Conservation (phyloP, 345 rosid genomes). For the Euphorbia peplus region DNA sequence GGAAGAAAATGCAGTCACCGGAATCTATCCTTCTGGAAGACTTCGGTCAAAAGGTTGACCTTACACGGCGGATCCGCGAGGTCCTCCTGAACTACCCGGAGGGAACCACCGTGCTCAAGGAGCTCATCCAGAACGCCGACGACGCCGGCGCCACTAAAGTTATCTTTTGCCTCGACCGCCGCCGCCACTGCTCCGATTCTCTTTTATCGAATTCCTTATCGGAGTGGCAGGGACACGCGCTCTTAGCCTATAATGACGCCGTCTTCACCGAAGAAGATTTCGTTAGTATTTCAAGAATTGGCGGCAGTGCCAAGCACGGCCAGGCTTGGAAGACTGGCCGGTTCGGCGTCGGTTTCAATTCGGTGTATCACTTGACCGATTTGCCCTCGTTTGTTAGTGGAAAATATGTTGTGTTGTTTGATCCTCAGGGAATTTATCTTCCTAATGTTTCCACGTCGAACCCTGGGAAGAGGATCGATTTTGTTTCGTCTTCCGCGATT, state of each 20-base stretch:
- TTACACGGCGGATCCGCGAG: conserved; percentile 93
- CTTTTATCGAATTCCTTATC: conserved; percentile 59
- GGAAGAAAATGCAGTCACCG: conserved; percentile 17
- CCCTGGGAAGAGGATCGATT: conserved; percentile 92
- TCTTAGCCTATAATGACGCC: conserved; percentile 78
- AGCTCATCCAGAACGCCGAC: conserved; percentile 92
- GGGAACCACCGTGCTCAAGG: conserved; percentile 89
- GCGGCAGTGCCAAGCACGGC: conserved; percentile 75
- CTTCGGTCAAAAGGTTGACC: conserved; percentile 98
- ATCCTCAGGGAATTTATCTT: conserved; percentile 82
- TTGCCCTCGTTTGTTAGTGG: conserved; percentile 95
- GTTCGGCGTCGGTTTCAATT: conserved; percentile 96
- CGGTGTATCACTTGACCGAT: conserved; percentile 92
- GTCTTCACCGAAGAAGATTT: conserved; percentile 92
- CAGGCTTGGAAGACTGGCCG: conserved; percentile 92
- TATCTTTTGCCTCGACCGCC: conserved; percentile 84
- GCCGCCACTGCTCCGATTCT: conserved; percentile 50
- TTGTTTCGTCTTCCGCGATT: conserved; percentile 67
- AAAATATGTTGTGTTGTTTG: conserved; percentile 74
- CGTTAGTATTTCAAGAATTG: conserved; percentile 77
- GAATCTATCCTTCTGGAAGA: conserved; percentile 66
- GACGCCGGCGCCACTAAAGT: conserved; percentile 90
- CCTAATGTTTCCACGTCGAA: conserved; percentile 84
- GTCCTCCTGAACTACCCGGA: conserved; percentile 91
- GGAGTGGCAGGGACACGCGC: conserved; percentile 87